These are phyloP conservation scores for Hypoxylon trugodes DNA, from an alignment of 495 filamentous ascomycete species.

Conservation along the genomic window DNA sequence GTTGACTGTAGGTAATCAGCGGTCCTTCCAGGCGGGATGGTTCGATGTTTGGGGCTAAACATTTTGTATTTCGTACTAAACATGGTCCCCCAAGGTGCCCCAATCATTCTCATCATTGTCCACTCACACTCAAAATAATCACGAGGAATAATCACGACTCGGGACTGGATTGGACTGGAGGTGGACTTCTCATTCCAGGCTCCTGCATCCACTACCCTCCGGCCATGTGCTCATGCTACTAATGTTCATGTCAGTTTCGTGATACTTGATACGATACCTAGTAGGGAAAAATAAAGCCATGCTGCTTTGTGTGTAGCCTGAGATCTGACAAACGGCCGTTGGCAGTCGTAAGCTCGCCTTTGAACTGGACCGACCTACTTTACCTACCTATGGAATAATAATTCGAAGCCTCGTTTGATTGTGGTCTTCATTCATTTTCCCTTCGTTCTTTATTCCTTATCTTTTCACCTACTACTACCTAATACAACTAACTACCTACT, in stretches of 20 bases:
- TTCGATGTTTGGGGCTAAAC: neutral
- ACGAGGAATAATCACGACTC: conserved; percentile 40
- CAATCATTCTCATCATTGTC: too few species aligned
- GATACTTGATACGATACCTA: too few species aligned
- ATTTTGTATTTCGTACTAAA: too few species aligned
- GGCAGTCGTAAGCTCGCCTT: conserved; percentile 26
- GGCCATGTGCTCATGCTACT: conserved; percentile 27
- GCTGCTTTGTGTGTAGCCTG: conserved; percentile 19
- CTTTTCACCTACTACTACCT: neutral
- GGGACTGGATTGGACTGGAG: conserved; percentile 23
- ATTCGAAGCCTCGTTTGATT: too few species aligned
- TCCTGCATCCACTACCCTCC: conserved; percentile 1
- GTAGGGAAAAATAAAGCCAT: too few species aligned
- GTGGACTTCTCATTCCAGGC: conserved; percentile 24
- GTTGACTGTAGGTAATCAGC: conserved; percentile 23
- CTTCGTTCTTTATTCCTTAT: conserved; percentile 7
- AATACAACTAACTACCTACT: neutral
- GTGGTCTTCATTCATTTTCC: neutral
- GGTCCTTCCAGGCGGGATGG: conserved; percentile 3
- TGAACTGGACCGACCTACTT: neutral
- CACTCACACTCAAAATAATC: conserved; percentile 42
- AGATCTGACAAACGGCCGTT: conserved; percentile 24
- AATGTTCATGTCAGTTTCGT: too few species aligned
- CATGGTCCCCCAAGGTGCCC: too few species aligned
- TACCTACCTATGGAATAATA: neutral